These are phyloP conservation scores for Podospora pseudocomata DNA, from an alignment of 495 filamentous ascomycete species.

Conservation along the genomic window DNA sequence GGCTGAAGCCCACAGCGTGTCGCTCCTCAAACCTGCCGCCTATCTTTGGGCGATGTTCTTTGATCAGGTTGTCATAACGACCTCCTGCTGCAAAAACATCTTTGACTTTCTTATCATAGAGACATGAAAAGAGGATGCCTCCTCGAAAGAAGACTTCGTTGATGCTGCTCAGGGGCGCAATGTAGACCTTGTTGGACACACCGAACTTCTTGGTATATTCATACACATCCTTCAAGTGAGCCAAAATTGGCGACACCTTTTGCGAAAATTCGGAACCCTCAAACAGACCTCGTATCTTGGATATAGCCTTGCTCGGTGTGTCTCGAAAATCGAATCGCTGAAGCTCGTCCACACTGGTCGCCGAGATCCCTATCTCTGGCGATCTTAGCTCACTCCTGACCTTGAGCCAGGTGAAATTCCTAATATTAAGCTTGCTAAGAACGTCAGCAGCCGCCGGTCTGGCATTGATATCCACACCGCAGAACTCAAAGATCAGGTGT, in stretches of 20 bases:
- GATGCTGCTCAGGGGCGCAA: constrained; percentile 80
- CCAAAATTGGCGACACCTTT: constrained; percentile 65
- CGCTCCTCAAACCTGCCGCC: constrained; percentile 47
- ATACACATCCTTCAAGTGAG: constrained; percentile 71
- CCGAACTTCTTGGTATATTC: constrained; percentile 71
- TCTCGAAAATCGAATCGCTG: constrained; percentile 86
- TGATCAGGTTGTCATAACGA: constrained; percentile 83
- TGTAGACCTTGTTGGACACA: constrained; percentile 72
- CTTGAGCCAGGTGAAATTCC: constrained; percentile 77
- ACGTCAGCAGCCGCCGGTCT: constrained; percentile 73
- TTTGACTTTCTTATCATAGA: constrained; percentile 77
- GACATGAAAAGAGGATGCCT: constrained; percentile 84
- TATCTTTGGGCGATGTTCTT: constrained; percentile 60
- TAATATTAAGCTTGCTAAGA: constrained; percentile 82
- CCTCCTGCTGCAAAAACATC: constrained; percentile 93
- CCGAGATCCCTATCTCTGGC: constrained; percentile 74
- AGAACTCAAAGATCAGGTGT: constrained; percentile 81
- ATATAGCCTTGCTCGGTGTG: constrained; percentile 66
- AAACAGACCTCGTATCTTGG: constrained; percentile 67
- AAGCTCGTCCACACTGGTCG: constrained; percentile 88
- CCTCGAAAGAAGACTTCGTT: constrained; percentile 91
- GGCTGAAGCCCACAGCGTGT: constrained; percentile 88
- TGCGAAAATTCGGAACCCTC: constrained; percentile 66
- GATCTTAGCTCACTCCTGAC: constrained; percentile 79
- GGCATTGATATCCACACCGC: constrained; percentile 65